Percentiles rank a stretch among this genome's conserved stretches.
These are phyloP conservation scores for Aphanomyces cochlioides DNA, from an alignment of 352 stramenopile species.

Conservation along the genomic window DNA sequence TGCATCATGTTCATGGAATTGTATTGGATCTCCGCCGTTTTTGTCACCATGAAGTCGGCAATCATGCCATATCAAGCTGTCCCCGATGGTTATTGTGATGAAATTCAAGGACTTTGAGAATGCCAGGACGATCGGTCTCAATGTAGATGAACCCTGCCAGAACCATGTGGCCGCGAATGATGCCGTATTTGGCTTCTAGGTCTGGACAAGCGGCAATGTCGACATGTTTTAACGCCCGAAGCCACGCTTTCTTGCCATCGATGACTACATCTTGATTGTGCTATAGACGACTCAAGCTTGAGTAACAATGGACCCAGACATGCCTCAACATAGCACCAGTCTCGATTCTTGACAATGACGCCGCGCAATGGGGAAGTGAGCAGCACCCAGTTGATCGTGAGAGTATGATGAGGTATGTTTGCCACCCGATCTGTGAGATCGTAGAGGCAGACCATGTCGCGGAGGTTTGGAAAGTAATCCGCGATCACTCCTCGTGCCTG, in stretches of 20 bases:
- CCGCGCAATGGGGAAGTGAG: neutral
- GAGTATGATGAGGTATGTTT: neutral
- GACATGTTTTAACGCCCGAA: neutral
- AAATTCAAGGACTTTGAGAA: neutral
- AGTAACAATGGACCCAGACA: neutral
- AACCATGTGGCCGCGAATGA: neutral
- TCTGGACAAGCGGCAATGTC: neutral
- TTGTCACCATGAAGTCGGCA: neutral
- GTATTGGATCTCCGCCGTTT: neutral
- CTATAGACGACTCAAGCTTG: neutral
- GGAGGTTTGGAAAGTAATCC: neutral
- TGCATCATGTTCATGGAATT: neutral
- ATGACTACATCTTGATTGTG: neutral
- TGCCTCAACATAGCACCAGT: neutral
- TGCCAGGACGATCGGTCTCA: neutral
- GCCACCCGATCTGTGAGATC: neutral
- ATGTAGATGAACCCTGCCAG: neutral
- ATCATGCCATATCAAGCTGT: neutral
- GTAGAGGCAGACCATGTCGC: neutral
- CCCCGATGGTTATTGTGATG: neutral
- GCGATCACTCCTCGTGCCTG: neutral
- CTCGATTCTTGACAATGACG: neutral
- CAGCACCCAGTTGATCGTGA: neutral
- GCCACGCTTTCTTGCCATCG: neutral
- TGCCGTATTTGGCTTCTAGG: neutral